Evolutionary conservation across 371 early-diverging fungal genomes (phyloP).

Genomic region (Mortierella sp.): DNA sequence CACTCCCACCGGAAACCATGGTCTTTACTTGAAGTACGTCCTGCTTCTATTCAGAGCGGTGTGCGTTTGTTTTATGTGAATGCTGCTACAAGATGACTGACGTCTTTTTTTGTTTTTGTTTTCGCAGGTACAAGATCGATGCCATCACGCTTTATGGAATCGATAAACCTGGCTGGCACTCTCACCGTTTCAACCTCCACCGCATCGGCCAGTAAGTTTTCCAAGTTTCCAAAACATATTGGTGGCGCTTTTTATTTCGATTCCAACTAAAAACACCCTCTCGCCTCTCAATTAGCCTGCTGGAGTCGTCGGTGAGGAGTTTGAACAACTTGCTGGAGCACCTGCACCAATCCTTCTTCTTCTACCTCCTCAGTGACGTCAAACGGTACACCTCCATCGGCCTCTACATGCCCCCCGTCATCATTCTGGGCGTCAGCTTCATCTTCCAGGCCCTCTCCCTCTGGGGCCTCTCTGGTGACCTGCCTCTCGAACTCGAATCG

Average conservation of each 20-base stretch:
- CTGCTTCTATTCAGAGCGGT: no score
- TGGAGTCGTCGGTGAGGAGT: constrained; percentile 89
- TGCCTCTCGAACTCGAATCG: constrained; percentile 32
- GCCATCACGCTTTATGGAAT: constrained; percentile 83
- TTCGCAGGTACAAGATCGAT: constrained; percentile 84
- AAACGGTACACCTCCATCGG: constrained; percentile 88
- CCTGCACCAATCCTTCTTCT: constrained; percentile 96
- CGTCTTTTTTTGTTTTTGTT: not conserved
- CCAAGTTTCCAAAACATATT: not conserved
- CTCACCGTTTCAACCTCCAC: constrained; percentile 63
- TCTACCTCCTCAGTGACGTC: constrained; percentile 89
- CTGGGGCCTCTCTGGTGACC: constrained; percentile 59
- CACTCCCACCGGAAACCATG: constrained; percentile 80
- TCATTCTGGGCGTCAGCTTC: constrained; percentile 76
- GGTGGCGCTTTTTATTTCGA: not conserved
- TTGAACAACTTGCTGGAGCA: constrained; percentile 95
- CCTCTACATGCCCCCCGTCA: constrained; percentile 89
- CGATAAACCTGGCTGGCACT: constrained; percentile 55
- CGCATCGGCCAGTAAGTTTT: constrained; percentile 75
- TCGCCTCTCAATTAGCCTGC: constrained; percentile 62
- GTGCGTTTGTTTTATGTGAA: no score
- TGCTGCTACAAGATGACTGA: no score
- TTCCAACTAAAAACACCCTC: no score
- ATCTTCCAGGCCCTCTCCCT: constrained; percentile 69
- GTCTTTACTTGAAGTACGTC: constrained; percentile 72